Base-by-base conservation (phyloP, 495 filamentous ascomycete species). In the Platismatia glauca region DNA sequence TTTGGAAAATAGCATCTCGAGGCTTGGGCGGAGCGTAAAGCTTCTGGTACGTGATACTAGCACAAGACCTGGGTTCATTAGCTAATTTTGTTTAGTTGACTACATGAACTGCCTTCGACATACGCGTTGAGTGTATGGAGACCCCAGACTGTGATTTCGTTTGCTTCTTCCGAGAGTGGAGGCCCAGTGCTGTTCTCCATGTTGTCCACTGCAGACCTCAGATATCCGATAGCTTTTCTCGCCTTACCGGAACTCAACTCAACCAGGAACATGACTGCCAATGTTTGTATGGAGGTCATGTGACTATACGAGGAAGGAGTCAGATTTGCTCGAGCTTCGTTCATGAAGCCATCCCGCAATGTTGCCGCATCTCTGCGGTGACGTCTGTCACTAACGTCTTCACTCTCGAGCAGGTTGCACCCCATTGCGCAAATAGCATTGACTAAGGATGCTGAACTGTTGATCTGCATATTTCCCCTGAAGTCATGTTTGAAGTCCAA, bases 391-490 rank as follows among this genome's bases (percentile, higher is more conserved):
- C 66, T 62, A 27, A 55, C 52, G 22, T 64, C 55, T 33, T 61
- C 55, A 7, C 62, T 59, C 24, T 68, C 66, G 37, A 76, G 65
- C 31, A 76, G 61, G 63, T 72, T 66, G 58, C 74, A 75, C 37
- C 73, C 75, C 74, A 77, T 71, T 12, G 74, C 74, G 57, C 75
- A 77, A 12, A 77, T 69, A 12, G 72, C 73, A 60, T 76, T 77
- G 18, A 76, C 72, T 22, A 77, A 62, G 15, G 71, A 59, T 9
- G 67, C 41, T 4, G 74, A 73, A 62, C 74, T 76, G 59, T 73
- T 74, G 3, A 34, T 57, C 2, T 64, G 48, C 7, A 67, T 48
- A 29, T 71, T 63, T n/a, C 60, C 61, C 27, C 63, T 63, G 61
- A 71, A 75, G 59, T 64, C 69, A 15, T 71, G 39, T 50, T 68